Percentiles rank a stretch among this genome's conserved stretches.
These are phyloP conservation scores for Geotrichum phurueaensis DNA, from an alignment of 1,139 yeast species.

Conservation along the genomic window DNA sequence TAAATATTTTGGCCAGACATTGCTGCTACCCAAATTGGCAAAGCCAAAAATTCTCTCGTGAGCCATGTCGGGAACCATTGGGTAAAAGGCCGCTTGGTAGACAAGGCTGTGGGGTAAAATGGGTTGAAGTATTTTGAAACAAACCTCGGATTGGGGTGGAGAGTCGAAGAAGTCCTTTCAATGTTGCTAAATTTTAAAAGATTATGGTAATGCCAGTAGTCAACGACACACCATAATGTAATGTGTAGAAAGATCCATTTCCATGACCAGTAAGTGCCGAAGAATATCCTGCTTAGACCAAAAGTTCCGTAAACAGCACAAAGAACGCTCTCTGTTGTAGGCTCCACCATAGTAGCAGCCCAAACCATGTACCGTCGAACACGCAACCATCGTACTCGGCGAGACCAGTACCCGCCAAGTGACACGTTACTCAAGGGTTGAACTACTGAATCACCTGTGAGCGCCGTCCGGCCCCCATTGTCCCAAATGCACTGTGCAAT, in stretches of 20 bases:
- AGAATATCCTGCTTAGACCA: conserved; percentile 48
- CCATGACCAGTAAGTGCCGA: conserved; percentile 22
- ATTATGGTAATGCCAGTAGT: conserved; percentile 52
- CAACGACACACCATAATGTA: conserved; percentile 57
- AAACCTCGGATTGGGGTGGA: conserved; percentile 29
- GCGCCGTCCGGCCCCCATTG: conserved; percentile 44
- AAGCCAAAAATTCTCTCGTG: conserved; percentile 63
- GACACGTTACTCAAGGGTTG: conserved; percentile 61
- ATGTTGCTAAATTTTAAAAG: conserved; percentile 37
- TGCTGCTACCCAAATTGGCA: conserved; percentile 80
- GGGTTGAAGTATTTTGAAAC: conserved; percentile 29
- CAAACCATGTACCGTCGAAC: conserved; percentile 85
- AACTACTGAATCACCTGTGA: conserved; percentile 71
- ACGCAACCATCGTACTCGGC: conserved; percentile 79
- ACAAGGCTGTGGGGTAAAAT: background rate
- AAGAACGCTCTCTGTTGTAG: conserved; percentile 72
- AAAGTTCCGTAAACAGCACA: conserved; percentile 60
- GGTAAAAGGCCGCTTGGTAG: conserved; percentile 14
- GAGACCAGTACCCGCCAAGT: conserved; percentile 48
- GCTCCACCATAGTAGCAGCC: conserved; percentile 78
- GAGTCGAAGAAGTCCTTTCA: background rate
- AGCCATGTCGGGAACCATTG: conserved; percentile 54
- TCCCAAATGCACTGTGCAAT: conserved; percentile 84
- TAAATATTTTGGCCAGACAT: conserved; percentile 71
- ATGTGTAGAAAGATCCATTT: conserved; percentile 48